Conservation (phyloP, 2,329 filamentous ascomycete species). For the Coniochaeta prunicola region DNA sequence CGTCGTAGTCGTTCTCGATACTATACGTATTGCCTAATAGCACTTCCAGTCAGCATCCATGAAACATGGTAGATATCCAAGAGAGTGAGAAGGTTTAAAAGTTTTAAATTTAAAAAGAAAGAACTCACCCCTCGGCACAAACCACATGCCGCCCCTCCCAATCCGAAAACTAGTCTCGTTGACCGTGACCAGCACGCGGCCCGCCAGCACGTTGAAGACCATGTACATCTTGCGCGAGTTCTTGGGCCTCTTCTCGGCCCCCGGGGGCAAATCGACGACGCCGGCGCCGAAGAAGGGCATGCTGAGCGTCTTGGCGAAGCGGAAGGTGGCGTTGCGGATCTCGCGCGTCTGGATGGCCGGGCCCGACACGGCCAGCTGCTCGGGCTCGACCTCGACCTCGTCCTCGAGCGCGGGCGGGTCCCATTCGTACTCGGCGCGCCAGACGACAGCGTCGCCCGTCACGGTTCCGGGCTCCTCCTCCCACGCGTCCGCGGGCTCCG, state of each 20-base stretch:
- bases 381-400: constrained; percentile 43
- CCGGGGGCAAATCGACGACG: constrained; percentile 79
- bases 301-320: constrained; percentile 81
- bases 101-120: constrained; percentile 7
- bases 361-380: constrained; percentile 50
- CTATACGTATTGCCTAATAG: constrained; percentile 84
- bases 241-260: constrained; percentile 79
- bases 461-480: constrained; percentile 60
- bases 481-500: constrained; percentile 58
- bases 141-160: constrained; percentile 82
- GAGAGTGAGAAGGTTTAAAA: too few species aligned
- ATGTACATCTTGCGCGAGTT: constrained; percentile 96
- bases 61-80: too few species aligned
- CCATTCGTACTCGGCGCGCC: constrained; percentile 50
- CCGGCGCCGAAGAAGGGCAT: constrained; percentile 84
- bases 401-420: constrained; percentile 48
- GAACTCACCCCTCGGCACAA: constrained; percentile 83
- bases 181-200: constrained; percentile 73
- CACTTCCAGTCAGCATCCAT: background rate
- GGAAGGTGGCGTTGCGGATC: constrained; percentile 64
- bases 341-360: constrained; percentile 49
- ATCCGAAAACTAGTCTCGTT: constrained; percentile 73
- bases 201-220: constrained; percentile 85
- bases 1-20: constrained; percentile 72
- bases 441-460: constrained; percentile 55